Conservation (phyloP, 1,284 basidiomycete species). For the Wolfiporia cocos region DNA sequence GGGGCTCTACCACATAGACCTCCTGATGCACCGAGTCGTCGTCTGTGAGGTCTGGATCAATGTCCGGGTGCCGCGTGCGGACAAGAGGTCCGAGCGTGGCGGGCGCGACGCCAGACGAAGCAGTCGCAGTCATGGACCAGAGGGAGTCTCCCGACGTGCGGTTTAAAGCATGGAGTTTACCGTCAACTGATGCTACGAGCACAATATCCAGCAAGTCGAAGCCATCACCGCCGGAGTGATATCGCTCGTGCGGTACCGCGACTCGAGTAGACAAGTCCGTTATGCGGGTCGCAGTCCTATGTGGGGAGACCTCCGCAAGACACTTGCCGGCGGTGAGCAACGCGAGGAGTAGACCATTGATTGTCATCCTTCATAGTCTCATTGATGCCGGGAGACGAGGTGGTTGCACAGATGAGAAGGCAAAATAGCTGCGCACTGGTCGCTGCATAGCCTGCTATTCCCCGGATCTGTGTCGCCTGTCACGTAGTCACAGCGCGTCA, state of each 20-base stretch:
- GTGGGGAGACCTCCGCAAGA: constrained; percentile 22
- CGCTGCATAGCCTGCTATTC: background rate
- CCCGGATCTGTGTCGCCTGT: background rate
- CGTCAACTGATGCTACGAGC: constrained; percentile 85
- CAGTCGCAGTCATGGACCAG: constrained; percentile 77
- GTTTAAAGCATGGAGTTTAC: constrained; percentile 83
- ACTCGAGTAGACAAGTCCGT: constrained; percentile 22
- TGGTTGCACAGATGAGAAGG: constrained; percentile 1
- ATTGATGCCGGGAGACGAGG: constrained; percentile 11
- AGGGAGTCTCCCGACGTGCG: constrained; percentile 69
- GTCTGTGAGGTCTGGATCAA: constrained; percentile 46
- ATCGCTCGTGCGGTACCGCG: constrained; percentile 10
- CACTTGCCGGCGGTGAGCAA: constrained; percentile 20
- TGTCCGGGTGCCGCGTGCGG: constrained; percentile 54
- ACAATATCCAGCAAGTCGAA: constrained; percentile 70
- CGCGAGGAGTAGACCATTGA: constrained; percentile 15
- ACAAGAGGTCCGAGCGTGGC: constrained; percentile 63
- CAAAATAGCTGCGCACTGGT: background rate
- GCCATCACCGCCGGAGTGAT: constrained; percentile 26
- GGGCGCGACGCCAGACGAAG: constrained; percentile 41
- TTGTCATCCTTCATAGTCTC: constrained; percentile 22
- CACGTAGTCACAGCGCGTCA: background rate
- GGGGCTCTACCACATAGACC: constrained; percentile 87
- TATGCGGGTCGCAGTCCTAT: constrained; percentile 13
- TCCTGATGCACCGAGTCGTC: constrained; percentile 59